Base-by-base conservation (phyloP, 164 flowering plant species). In the Liquidambar formosana region DNA sequence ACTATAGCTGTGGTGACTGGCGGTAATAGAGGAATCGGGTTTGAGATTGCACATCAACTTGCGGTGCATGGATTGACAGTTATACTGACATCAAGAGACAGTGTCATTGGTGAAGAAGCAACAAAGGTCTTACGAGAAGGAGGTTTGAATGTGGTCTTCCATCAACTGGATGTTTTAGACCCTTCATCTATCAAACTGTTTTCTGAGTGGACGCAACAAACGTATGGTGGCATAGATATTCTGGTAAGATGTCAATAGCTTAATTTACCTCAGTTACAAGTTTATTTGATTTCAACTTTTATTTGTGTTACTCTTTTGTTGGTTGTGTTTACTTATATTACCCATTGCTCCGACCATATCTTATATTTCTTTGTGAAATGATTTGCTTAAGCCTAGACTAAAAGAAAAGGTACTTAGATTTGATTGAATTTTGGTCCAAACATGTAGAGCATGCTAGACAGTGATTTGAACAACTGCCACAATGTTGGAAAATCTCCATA, bases 1-100 rank as follows among this genome's bases (percentile, higher is more conserved):
- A 91, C 93, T 8, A 64, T 90, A 67, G 98, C 97, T 18, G 97
- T 90, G 65, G 97, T 95, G 67, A 95, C 98, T 12, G 98, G 98
- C 53, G 90, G 90, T 33, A 95, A 93, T 69, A 80, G 98, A 76
- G 98, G 98, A 52, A 91, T 95, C 69, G 99, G 99, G 41, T 90
- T 86, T 72, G 99, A 93, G 85, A 93, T 90, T 74, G 91, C 79
- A 1, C 86, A 85, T 28, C 97, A 93, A 66, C 90, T 91, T 33
- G 92, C 92, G 5, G 73, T 33, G 6, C 96, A 90, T 72, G 96
- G 97, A 41, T 47, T 93, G 70, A 84, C 83, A 0, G 94, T 91
- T 18, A 62, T 90, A 57, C 75, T 91, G 23, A 90, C 99, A 19
- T 87, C 99, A 38, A 85, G 98, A 75, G 91, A 91, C 67, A 61